These are phyloP conservation scores for Solanum virginianum DNA, from an alignment of 257 asterid species.

Conservation along the genomic window DNA sequence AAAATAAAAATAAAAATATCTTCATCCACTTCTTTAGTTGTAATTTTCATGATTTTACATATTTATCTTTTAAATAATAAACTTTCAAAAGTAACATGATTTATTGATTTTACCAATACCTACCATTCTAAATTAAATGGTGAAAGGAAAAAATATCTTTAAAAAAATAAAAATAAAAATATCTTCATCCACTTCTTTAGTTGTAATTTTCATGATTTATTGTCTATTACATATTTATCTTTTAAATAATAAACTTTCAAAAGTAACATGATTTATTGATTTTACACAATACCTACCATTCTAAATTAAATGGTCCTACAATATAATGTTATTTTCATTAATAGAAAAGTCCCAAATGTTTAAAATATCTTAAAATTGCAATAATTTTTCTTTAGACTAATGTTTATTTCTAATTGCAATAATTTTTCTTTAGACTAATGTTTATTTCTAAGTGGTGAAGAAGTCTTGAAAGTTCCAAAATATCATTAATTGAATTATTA, in stretches of 20 bases:
- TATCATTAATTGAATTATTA: not conserved
- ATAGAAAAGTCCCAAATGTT: not conserved
- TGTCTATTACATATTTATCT: not conserved
- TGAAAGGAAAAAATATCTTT: too few species aligned
- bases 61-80: not conserved
- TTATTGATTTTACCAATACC: not conserved
- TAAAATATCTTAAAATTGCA: not conserved
- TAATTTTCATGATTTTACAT: not conserved
- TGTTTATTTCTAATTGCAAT: too few species aligned
- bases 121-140: not conserved
- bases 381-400: not conserved
- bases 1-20: not conserved
- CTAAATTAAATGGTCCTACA: not conserved
- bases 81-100: not conserved
- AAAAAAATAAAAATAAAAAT: too few species aligned
- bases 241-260: not conserved
- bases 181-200: not conserved
- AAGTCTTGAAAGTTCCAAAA: not conserved
- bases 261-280: not conserved
- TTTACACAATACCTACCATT: not conserved
- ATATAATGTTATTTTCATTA: not conserved
- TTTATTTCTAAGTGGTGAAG: not conserved
- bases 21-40: not conserved
- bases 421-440: not conserved
- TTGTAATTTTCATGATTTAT: not conserved